These are phyloP conservation scores for Fusarium agapanthi DNA, from an alignment of 2,329 filamentous ascomycete genomes.

Conservation along the genomic window DNA sequence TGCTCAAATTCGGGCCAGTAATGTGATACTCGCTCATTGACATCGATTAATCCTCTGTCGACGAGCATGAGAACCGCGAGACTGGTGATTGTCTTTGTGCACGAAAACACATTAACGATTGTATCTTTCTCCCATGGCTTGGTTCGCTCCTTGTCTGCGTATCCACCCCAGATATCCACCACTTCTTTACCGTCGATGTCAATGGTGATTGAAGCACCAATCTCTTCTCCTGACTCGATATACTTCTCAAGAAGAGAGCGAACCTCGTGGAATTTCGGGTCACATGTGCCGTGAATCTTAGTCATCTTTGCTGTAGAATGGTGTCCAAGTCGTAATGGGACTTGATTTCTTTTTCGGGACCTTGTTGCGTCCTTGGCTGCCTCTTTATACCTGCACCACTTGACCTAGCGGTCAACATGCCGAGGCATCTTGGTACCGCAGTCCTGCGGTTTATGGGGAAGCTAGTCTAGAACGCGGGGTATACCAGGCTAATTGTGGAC, in stretches of 20 bases:
- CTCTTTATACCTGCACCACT: not conserved
- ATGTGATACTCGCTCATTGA: not conserved
- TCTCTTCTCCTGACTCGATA: not conserved
- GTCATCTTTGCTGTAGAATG: accelerated
- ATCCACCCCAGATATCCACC: not conserved
- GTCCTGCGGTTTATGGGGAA: not conserved
- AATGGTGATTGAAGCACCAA: constrained; percentile 1
- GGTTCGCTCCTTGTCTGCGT: not conserved
- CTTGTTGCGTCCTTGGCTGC: not conserved
- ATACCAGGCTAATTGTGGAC: not conserved
- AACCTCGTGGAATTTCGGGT: not conserved
- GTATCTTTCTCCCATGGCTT: not conserved
- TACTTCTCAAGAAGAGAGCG: not conserved
- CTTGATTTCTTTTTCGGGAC: not conserved
- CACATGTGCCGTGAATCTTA: not conserved
- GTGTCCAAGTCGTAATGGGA: accelerated
- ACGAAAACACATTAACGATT: constrained; percentile 14
- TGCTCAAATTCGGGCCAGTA: constrained; percentile 29
- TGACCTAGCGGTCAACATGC: not conserved
- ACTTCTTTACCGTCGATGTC: not conserved
- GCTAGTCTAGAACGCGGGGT: not conserved
- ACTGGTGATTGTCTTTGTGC: constrained; percentile 27
- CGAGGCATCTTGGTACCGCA: not conserved
- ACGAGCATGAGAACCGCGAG: constrained; percentile 14
- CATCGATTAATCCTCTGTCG: constrained; percentile 3